Evolutionary conservation across 2,329 filamentous ascomycete genomes (phyloP), one percentile per base, ranked within the genome.

Genomic region (Hysterium pulicare): DNA sequence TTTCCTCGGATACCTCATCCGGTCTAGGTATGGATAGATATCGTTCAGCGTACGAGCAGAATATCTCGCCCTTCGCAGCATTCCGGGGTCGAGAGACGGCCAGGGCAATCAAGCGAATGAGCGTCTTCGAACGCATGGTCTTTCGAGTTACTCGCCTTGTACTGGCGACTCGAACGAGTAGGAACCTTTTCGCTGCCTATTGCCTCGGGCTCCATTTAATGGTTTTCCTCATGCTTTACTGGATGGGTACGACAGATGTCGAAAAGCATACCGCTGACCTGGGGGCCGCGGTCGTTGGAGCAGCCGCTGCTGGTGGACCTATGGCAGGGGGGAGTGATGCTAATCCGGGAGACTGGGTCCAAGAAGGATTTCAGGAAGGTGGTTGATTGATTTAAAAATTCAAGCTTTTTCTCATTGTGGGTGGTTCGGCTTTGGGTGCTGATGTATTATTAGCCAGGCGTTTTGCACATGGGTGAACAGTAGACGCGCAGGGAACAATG

Each of bases 41-140:
- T 68, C 82, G 87, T 47, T 85, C 89, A 44, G 88, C 90, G 9
- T 98, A 98, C 70, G 93, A 98, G 71, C 87, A 87, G 32, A 95
- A 93, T 59, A 85, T 98, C 37, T 95, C 90, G 9, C 93, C 93
- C 0, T 98, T 98, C 65, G 90, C 91, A 20, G 90, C 90, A 2
- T 98, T 98, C 72, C 79, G 91, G 33, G 90, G 91, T n/a, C 81
- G 91, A 39, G 94, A 98, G 70, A 90, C 87, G 28, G 85, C 89
- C 5, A 78, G 94, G 36, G 93, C 91, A 1, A 90, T 95, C 67
- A 89, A 90, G 59, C 82, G 90, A 32, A 95, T 98, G 90, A 91
- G 84, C 57, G 72, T 96, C 7, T 90, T 90, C 0, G 93, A 98
- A 68, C 78, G 93, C 30, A 81, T 89, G 36, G 86, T 98, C 3